Percentiles rank a stretch among this genome's conserved stretches.
phyloP scores from a whole-genome alignment of 2,329 filamentous ascomycete genomes.

The Ophiostoma quercus region DNA sequence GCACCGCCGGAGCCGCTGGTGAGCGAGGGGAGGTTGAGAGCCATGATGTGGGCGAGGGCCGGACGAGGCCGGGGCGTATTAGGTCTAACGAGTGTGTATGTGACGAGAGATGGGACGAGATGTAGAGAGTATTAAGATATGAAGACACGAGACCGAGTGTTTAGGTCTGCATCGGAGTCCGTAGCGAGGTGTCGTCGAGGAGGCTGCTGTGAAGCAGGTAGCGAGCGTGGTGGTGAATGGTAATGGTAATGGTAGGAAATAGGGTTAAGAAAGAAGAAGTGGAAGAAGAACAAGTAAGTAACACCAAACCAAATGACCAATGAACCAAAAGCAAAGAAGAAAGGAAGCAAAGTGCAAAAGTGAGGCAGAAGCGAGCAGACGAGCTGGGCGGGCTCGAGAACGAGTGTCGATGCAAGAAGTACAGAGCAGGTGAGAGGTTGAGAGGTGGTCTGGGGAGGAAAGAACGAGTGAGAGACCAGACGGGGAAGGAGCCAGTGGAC shows the following conservation, averaged over 20 bases:
- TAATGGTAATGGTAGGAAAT: neutral
- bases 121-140: neutral
- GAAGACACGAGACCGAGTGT: neutral
- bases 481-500: constrained; percentile 6
- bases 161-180: neutral
- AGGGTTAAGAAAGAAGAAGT: neutral
- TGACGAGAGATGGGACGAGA: neutral
- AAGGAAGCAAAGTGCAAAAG: neutral
- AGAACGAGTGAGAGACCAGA: constrained; percentile 2
- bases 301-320: neutral
- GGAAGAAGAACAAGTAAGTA: constrained; percentile 1
- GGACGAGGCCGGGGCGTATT: constrained; percentile 16
- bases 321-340: neutral
- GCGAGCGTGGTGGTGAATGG: neutral
- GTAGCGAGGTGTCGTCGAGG: neutral
- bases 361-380: constrained; percentile 17
- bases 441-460: constrained; percentile 8
- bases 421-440: neutral
- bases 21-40: constrained; percentile 51
- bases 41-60: constrained; percentile 45
- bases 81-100: neutral
- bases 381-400: constrained; percentile 18
- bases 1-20: constrained; percentile 49
- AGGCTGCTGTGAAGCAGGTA: neutral
- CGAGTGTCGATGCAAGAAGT: constrained; percentile 17